A percentile compares a stretch with the other conserved stretches of the same genome.
These are phyloP conservation scores for Backusella tarrabulga DNA, from an alignment of 192 early-diverging fungal species.

Conservation along the genomic window DNA sequence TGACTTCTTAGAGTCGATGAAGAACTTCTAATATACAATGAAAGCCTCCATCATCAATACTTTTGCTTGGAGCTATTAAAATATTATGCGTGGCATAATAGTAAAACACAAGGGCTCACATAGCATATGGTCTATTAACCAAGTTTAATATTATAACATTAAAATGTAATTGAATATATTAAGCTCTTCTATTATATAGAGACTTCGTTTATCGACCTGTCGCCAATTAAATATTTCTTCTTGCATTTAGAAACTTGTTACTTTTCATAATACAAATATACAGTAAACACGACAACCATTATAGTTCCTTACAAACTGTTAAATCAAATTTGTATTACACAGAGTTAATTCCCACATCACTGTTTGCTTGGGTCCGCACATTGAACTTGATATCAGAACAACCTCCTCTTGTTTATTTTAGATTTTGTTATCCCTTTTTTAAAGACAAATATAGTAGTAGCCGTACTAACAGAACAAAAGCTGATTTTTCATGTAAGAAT, in stretches of 20 bases:
- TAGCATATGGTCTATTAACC: not conserved
- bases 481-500: not conserved
- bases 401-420: not conserved
- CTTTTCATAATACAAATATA: too few relatives aligned
- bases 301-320: too few relatives aligned
- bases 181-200: not conserved
- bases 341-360: not conserved
- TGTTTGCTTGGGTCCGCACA: not conserved
- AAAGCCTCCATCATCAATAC: not conserved
- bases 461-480: not conserved
- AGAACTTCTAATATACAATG: not conserved
- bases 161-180: not conserved
- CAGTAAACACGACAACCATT: too few relatives aligned
- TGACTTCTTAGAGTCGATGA: not conserved
- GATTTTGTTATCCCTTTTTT: not conserved
- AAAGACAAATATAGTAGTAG: not conserved
- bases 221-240: too few relatives aligned
- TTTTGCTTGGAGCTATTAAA: not conserved
- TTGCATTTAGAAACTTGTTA: too few relatives aligned
- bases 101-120: not conserved
- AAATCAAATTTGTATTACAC: too few relatives aligned
- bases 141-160: not conserved
- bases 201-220: not conserved
- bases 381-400: not conserved
- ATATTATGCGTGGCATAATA: not conserved